Evolutionary conservation across 805 yeast species (phyloP).

Genomic region (Ogataea naganishii): DNA sequence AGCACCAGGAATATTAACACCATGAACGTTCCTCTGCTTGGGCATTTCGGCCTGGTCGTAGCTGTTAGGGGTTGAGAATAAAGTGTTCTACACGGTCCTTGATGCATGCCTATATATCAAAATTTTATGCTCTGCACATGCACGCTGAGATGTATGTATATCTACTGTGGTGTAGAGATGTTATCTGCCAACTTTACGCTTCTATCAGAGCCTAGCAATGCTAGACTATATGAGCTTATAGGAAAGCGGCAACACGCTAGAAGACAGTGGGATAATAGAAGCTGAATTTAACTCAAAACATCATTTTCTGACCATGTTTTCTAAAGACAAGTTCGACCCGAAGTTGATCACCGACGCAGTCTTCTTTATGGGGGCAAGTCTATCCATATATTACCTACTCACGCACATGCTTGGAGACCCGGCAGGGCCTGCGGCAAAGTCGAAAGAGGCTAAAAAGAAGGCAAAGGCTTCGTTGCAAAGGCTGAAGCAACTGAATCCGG

Average conservation of each 20-base stretch:
- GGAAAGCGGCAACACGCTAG: too few species aligned
- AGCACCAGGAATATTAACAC: constrained; percentile 33
- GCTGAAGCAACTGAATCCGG: constrained; percentile 53
- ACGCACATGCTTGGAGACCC: constrained; percentile 18
- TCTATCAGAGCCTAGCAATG: too few species aligned
- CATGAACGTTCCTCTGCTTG: constrained; percentile 17
- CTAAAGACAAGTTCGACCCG: constrained; percentile 19
- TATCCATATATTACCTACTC: constrained; percentile 43
- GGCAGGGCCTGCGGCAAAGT: constrained; percentile 29
- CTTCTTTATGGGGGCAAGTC: constrained; percentile 36
- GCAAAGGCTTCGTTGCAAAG: constrained; percentile 49
- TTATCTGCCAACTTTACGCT: too few species aligned
- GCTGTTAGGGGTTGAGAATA: too few species aligned
- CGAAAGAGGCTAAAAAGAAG: constrained; percentile 53
- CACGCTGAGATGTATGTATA: too few species aligned
- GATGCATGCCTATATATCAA: too few species aligned
- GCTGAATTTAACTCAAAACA: too few species aligned
- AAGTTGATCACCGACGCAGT: constrained; percentile 21
- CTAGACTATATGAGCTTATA: too few species aligned
- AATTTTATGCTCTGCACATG: too few species aligned
- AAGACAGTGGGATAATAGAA: too few species aligned
- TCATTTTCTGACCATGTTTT: constrained; percentile 12
- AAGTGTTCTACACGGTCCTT: too few species aligned
- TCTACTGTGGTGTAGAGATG: too few species aligned
- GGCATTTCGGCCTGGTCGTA: constrained; percentile 8